Base-by-base conservation (phyloP, 768 basidiomycete genomes). In the Suillus ampliporus region DNA sequence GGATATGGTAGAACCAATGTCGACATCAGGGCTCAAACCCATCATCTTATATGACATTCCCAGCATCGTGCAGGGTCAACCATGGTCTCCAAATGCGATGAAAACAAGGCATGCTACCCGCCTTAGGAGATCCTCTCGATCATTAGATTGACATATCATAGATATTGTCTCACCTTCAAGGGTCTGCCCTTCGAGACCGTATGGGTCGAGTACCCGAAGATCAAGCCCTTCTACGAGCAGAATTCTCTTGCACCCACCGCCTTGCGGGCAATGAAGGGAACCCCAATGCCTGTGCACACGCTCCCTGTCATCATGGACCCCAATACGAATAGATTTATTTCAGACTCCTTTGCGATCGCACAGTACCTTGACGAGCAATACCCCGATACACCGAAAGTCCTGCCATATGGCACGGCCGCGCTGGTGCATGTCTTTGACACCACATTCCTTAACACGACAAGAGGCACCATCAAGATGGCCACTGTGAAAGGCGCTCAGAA, bases 181-280 rank as follows among this genome's bases (percentile, higher is more conserved):
- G 69, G 71, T 28, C 51, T 81, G 26, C 68, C 79, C 1, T 82
- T 82, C 72, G 78, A 74, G 65, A 85, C 84, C 5, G 76, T 80
- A 50, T 84, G 82, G 80, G 69, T 86, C 59, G 84, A 86, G 61
- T 83, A 78, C 63, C 81, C 81, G 4, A 83, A 87, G 58, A 82
- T 88, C 57, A 78, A 72, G 57, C 31, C 57, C 1, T 66, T 71
- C 56, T 74, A 51, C 62, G 51, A 71, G 71, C 68, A 74, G 74
- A 60, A 72, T 78, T 58, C 61, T 80, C 59, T 56, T n/a, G 53
- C 13, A 8, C 57, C 6, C 52, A 61, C 9, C 60, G 35, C 71
- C 15, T 65, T 26, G 23, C 11, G 38, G 10, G 11, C 1, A 23
- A 19, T 40, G 37, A 40, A 40, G 10, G 54, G 79, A 78, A 1